Percentiles rank a stretch among this genome's conserved stretches.
Conservation (phyloP, 176 grass and related monocot species). For the Chloris gayana region DNA sequence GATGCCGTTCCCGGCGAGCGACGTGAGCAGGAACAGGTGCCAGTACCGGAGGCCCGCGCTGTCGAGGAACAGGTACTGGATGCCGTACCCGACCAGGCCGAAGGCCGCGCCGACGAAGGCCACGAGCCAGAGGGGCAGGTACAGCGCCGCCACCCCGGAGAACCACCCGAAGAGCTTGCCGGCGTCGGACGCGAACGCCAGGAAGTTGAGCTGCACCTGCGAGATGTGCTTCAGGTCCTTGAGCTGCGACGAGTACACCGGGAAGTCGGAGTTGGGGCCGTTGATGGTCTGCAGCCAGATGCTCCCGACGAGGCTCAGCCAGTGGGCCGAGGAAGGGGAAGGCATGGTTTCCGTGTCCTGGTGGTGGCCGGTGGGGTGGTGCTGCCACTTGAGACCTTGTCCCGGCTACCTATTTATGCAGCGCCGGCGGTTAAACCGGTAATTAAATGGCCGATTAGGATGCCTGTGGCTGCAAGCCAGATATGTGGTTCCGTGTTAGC, state of each 20-base stretch:
- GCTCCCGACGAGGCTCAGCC: conserved; percentile 89
- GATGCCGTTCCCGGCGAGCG: conserved; percentile 90
- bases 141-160: conserved; percentile 75
- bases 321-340: conserved; percentile 69
- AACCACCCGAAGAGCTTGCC: conserved; percentile 99
- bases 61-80: conserved; percentile 91
- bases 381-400: conserved; percentile 40
- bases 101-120: conserved; percentile 69
- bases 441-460: conserved; percentile 47
- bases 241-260: conserved; percentile 96
- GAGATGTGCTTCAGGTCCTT: conserved; percentile 88
- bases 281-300: conserved; percentile 98
- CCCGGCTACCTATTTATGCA: conserved; percentile 61
- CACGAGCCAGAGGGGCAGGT: conserved; percentile 82
- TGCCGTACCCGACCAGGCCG: conserved; percentile 77
- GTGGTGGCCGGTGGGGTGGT: no score
- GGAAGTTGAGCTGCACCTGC: conserved; percentile 93
- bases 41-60: conserved; percentile 55
- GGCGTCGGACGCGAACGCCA: conserved; percentile 94
- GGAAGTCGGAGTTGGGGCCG: conserved; percentile 91
- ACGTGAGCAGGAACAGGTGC: conserved; percentile 87
- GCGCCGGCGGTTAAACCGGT: conserved; percentile 36
- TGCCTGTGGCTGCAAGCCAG: conserved; percentile 44
- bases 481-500: conserved; percentile 59
- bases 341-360: conserved; percentile 39